A percentile compares a stretch with the other conserved stretches of the same genome.
phyloP scores from a whole-genome alignment of 306 rosid species.

The Corylus heterophylla region DNA sequence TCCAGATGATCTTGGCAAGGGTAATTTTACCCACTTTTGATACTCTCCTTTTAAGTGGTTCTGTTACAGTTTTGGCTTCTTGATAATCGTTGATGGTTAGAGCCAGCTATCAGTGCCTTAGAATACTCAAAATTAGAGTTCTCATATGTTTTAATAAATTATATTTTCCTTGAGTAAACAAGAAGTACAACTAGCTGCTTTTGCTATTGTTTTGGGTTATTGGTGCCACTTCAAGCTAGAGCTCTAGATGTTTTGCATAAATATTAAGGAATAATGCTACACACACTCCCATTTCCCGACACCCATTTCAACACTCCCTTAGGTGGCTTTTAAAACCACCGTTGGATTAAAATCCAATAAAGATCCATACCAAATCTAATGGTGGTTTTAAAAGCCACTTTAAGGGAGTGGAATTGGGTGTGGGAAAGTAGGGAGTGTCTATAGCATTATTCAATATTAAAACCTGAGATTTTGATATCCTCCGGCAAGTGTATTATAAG shows the following conservation, averaged over 20 bases:
- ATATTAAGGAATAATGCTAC: too few relatives aligned
- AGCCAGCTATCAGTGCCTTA: neutral
- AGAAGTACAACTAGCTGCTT: neutral
- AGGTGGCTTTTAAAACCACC: too few relatives aligned
- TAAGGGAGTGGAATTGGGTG: too few relatives aligned
- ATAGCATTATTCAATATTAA: neutral
- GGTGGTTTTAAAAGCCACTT: too few relatives aligned
- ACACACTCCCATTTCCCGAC: too few relatives aligned
- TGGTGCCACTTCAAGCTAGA: neutral
- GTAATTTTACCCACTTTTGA: conserved; percentile 35
- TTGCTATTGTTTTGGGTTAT: neutral
- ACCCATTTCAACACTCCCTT: too few relatives aligned
- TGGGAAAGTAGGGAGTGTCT: too few relatives aligned
- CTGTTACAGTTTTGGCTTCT: neutral
- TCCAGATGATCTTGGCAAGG: conserved; percentile 96
- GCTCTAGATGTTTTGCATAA: neutral
- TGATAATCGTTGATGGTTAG: neutral
- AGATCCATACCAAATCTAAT: too few relatives aligned
- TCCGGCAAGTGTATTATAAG: neutral
- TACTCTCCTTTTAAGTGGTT: neutral
- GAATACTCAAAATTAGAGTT: neutral
- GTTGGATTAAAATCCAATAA: too few relatives aligned
- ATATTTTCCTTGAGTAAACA: neutral
- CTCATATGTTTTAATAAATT: neutral
- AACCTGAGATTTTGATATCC: neutral